Base-by-base conservation (phyloP, 306 rosid genomes). In the Cicer arietinum region DNA sequence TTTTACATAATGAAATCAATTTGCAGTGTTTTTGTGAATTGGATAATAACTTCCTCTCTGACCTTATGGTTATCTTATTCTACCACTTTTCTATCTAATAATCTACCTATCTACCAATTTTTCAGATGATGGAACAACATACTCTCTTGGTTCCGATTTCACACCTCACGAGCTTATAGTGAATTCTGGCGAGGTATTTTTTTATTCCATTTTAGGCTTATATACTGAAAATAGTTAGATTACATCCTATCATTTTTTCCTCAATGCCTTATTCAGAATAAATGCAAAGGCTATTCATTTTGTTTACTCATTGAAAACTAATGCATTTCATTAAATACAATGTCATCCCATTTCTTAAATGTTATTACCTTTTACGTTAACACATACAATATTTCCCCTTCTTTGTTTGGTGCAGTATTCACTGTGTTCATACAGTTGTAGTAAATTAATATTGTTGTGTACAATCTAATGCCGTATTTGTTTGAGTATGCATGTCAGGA, bases 1-100 rank as follows among this genome's bases (percentile, higher is more conserved):
- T 57, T 73, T 56, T 60, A 59, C 18, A 43, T 66, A 46, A 78
- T 63, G 57, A 74, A 74, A n/a, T 45, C 13, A 60, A 53, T 46
- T 25, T 74, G 52, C 25, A 8, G 2, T 25, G 63, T 40, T 16
- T 25, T n/a, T 59, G 69, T 64, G 8, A 79, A 30, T 69, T n/a
- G 37, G 48, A 51, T 53, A 58, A 37, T 43, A 18, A 8, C 11
- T 54, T 54, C 13, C 61, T 54, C 37, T 17, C 7, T 54, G 35
- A 20, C 61, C 60, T 17, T 8, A 54, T 54, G 61, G 61, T 54
- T 54, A 53, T 53, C 30, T 54, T 54, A 54, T 18, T 54, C 35
- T 54, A 54, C 10, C 61, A 54, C 37, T 54, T 54, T 9, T 43
- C 8, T 43, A 43, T 43, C 46, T 54, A 50, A 50, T 54, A 18